phyloP scores from a whole-genome alignment of 305 asterid genomes.

The Rubia peregrina region DNA sequence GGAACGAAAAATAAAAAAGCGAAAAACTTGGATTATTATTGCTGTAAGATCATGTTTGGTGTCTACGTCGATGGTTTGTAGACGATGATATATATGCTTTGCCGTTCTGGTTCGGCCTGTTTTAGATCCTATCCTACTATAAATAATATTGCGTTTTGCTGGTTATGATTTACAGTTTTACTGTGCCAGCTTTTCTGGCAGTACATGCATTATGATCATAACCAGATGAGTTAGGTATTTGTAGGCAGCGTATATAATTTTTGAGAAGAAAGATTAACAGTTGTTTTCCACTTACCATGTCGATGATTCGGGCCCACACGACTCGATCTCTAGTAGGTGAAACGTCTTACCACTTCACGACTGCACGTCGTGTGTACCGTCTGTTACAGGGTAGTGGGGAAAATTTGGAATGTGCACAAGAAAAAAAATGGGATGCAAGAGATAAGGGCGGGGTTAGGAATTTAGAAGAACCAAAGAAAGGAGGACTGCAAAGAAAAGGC shows the following conservation, averaged over 20 bases:
- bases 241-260: neutral
- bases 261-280: neutral
- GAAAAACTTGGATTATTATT: neutral
- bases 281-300: neutral
- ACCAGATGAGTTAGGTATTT: neutral
- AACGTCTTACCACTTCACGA: neutral
- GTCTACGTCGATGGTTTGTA: neutral
- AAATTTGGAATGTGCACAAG: neutral
- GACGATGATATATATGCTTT: neutral
- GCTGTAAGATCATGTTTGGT: neutral
- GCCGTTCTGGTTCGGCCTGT: neutral
- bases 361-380: neutral
- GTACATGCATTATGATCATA: neutral
- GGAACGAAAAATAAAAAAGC: neutral
- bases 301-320: neutral
- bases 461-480: neutral
- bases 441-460: neutral
- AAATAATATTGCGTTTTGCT: neutral
- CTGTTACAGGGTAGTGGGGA: neutral
- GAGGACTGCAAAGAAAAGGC: slow-evolving; percentile 9
- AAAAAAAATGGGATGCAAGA: neutral
- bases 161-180: neutral
- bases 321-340: neutral
- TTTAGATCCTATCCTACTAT: neutral
- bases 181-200: too few relatives aligned